Base-by-base conservation (phyloP, 345 rosid species). In the Citrus medica region DNA sequence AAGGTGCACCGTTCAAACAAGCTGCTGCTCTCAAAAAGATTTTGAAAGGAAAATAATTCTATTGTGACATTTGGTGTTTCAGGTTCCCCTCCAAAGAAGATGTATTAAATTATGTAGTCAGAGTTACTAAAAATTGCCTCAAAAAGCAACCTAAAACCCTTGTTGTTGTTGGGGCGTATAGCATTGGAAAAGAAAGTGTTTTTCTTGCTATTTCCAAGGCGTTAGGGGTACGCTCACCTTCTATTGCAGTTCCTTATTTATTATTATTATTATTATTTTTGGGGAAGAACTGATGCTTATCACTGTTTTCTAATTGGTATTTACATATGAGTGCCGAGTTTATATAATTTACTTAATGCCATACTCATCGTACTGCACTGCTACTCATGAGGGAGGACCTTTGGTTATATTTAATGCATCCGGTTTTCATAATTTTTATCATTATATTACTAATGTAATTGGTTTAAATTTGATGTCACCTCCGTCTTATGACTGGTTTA, bases 51-150 rank as follows among this genome's bases (percentile, higher is more conserved):
- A 53, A 48, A 71, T 61, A 35, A 19, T 67, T 73, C 6, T 65
- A 64, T 17, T 73, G 32, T 58, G 28, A 56, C 2, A 40, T 38
- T 67, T 66, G n/a, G 53, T 79, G 48, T 73, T 82, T 79, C 89
- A 91, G 98, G 87, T 93, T 91, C 71, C 95, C 93, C 3, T 79
- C 91, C 61, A 93, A 89, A 87, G 94, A 91, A 79, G 91, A 89
- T 77, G 98, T 90, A 12, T 78, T 91, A 55, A 85, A 75, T 76
- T 88, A 85, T 78, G 92, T 90, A 35, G 89, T 91, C 65, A 77
- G 84, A 82, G 74, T 89, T 78, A 75, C 98, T 5, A 88, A 84
- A 60, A 86, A 83, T 53, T 84, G 77, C 76, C 89, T 93, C 37
- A 85, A 84, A 82, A 89, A 62, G 84, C 95, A 89, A 63, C 94